These are phyloP conservation scores for Clarireedia monteithiana DNA, from an alignment of 2,329 filamentous ascomycete genomes.

Conservation along the genomic window DNA sequence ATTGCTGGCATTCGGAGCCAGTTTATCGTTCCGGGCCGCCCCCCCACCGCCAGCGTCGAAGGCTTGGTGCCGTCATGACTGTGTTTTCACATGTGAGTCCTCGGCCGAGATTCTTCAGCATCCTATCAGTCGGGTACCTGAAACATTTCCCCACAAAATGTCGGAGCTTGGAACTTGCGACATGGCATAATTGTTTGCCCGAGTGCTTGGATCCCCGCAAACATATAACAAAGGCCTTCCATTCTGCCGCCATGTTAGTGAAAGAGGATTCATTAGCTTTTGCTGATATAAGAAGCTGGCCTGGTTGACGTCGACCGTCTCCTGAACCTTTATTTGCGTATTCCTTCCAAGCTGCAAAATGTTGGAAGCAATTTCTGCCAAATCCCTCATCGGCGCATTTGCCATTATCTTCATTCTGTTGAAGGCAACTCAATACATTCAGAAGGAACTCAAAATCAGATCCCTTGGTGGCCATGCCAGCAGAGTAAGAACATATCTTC, in stretches of 20 bases:
- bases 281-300: no score
- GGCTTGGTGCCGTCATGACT: background rate
- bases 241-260: background rate
- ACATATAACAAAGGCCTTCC: background rate
- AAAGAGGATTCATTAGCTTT: no score
- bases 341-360: slow-evolving; percentile 7
- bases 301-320: no score
- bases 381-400: slow-evolving; percentile 31
- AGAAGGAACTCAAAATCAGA: slow-evolving; percentile 38
- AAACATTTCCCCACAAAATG: background rate
- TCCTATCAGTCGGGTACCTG: background rate
- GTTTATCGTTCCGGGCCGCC: no score
- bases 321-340: background rate
- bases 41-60: no score
- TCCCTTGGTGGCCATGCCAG: slow-evolving; percentile 38
- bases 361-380: slow-evolving; percentile 32
- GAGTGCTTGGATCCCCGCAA: background rate
- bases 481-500: slow-evolving; percentile 32
- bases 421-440: slow-evolving; percentile 29
- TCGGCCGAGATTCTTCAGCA: background rate
- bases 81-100: background rate
- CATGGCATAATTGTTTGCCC: slow-evolving; percentile 10
- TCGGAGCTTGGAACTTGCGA: slow-evolving; percentile 14
- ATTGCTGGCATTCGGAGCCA: no score
- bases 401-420: slow-evolving; percentile 22